phyloP scores from a whole-genome alignment of 2,329 filamentous ascomycete species.

The Claviceps sp. region DNA sequence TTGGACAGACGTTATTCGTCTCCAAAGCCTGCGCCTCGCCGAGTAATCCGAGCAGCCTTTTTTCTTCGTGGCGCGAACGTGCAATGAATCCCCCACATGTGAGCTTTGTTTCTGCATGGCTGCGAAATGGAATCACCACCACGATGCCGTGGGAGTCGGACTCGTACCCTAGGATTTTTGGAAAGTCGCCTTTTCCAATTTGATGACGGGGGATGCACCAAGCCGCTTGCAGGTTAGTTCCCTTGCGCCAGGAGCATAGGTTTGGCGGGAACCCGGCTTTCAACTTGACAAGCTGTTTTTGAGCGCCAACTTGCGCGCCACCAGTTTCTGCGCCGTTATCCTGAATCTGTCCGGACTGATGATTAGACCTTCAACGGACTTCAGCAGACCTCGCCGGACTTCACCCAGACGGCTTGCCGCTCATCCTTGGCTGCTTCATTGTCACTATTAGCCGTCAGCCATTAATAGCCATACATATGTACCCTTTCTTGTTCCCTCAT shows the following conservation, averaged over 20 bases:
- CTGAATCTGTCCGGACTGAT: not conserved
- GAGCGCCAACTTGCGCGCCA: not conserved
- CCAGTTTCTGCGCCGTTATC: not conserved
- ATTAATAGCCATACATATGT: not conserved
- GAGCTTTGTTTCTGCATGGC: too few species aligned
- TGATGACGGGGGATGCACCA: not conserved
- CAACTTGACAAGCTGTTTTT: not conserved
- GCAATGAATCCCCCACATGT: too few species aligned
- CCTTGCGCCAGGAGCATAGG: not conserved
- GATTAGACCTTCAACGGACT: not conserved
- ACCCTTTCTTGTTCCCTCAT: not conserved
- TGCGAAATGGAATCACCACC: too few species aligned
- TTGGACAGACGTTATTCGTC: too few species aligned
- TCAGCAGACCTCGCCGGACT: too few species aligned
- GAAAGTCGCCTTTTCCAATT: too few species aligned
- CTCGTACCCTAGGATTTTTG: not conserved
- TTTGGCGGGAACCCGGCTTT: too few species aligned
- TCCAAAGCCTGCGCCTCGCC: too few species aligned
- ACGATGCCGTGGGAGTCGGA: too few species aligned
- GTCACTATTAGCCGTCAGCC: not conserved
- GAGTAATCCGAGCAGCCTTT: too few species aligned
- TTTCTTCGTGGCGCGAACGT: too few species aligned
- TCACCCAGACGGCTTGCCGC: not conserved
- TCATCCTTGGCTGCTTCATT: not conserved
- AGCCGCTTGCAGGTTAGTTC: not conserved